These are phyloP conservation scores for Geosiphon pyriformis DNA, from an alignment of 192 early-diverging fungal species.

Conservation along the genomic window DNA sequence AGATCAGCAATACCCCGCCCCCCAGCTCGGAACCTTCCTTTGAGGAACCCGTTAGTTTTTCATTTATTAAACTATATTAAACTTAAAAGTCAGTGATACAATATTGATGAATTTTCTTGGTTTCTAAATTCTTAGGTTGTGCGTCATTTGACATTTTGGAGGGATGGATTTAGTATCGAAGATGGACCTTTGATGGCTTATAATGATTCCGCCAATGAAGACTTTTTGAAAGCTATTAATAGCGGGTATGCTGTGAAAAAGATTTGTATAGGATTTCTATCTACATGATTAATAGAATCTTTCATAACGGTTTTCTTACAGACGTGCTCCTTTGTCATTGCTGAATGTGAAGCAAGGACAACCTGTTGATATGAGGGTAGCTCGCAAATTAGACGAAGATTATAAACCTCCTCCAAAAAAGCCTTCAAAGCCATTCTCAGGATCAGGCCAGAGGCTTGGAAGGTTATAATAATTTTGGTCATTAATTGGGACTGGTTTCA, in stretches of 20 bases:
- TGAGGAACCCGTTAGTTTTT: constrained; percentile 18
- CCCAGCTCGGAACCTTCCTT: neutral
- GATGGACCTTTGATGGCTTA: constrained; percentile 85
- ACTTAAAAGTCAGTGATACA: no score
- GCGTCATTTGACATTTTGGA: constrained; percentile 89
- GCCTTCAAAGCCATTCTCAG: constrained; percentile 69
- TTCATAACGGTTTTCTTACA: constrained; percentile 26
- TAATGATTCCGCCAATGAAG: constrained; percentile 82
- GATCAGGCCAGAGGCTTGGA: constrained; percentile 77
- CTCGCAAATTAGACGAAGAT: constrained; percentile 77
- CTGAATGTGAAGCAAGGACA: constrained; percentile 87
- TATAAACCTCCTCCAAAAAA: constrained; percentile 79
- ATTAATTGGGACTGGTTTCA: no score
- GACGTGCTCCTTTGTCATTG: constrained; percentile 79
- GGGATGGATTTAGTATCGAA: constrained; percentile 92
- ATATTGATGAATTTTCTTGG: no score
- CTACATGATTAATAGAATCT: no score
- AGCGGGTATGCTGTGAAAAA: constrained; percentile 58
- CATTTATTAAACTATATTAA: constrained; percentile 4
- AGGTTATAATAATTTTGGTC: no score
- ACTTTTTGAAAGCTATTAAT: constrained; percentile 81
- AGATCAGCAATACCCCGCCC: neutral
- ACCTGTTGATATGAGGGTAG: constrained; percentile 83
- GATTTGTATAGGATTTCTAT: no score
- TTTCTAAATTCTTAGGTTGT: constrained; percentile 44